A percentile compares a stretch with the other conserved stretches of the same genome.
Evolutionary conservation across 345 rosid species (phyloP).

Genomic region (Eucalyptus victrix): DNA sequence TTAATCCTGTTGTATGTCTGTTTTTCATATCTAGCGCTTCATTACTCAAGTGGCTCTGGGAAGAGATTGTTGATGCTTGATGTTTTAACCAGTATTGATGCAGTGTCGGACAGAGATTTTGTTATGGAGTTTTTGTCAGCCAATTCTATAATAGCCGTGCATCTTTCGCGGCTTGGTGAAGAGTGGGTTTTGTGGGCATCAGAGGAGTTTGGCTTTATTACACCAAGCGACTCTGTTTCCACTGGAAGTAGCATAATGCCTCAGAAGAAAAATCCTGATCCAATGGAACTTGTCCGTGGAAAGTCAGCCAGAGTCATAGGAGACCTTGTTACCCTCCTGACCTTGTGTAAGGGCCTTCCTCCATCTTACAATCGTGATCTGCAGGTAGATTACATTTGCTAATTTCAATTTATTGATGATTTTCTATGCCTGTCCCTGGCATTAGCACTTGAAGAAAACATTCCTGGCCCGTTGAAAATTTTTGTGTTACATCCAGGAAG

Average conservation of each 20-base stretch:
- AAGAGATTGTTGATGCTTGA: neutral
- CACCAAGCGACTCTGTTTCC: conserved; percentile 83
- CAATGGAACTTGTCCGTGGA: conserved; percentile 96
- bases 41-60: neutral
- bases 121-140: conserved; percentile 70
- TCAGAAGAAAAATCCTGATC: conserved; percentile 98
- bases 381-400: conserved; percentile 30
- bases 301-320: conserved; percentile 88
- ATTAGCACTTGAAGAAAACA: neutral
- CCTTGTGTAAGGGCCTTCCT: conserved; percentile 96
- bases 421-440: neutral
- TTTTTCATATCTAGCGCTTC: neutral
- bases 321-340: conserved; percentile 69
- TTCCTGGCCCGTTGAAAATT: neutral
- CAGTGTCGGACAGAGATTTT: conserved; percentile 93
- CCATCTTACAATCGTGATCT: conserved; percentile 93
- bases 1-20: neutral
- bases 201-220: conserved; percentile 88
- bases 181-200: conserved; percentile 99
- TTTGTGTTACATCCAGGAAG: neutral
- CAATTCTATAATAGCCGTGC: conserved; percentile 69
- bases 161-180: conserved; percentile 93
- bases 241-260: conserved; percentile 99
- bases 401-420: neutral
- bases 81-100: conserved; percentile 51